A percentile compares a stretch with the other conserved stretches of the same genome.
phyloP scores from a whole-genome alignment of 2,329 filamentous ascomycete species.

The Fusarium penzigii region DNA sequence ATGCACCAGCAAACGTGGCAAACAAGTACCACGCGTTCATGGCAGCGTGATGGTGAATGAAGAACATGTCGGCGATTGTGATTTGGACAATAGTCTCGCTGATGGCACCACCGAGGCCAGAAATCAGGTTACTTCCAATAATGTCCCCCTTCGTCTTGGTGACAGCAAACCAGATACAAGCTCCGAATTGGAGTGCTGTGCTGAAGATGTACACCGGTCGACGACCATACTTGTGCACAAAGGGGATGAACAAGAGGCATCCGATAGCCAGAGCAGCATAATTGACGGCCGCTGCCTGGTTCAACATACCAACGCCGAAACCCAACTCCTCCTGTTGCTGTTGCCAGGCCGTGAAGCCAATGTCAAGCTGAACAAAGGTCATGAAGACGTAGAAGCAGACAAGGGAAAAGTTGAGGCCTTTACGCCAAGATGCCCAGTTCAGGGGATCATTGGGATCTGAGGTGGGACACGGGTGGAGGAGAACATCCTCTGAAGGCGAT shows the following conservation, averaged over 20 bases:
- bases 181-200: conserved; percentile 38
- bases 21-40: conserved; percentile 41
- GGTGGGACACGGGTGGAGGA: conserved; percentile 7
- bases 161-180: conserved; percentile 42
- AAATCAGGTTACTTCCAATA: conserved; percentile 40
- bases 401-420: conserved; percentile 42
- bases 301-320: conserved; percentile 1
- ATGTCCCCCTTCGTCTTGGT: conserved; percentile 44
- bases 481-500: not conserved
- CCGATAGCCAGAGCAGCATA: conserved; percentile 22
- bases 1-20: conserved; percentile 28
- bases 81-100: conserved; percentile 42
- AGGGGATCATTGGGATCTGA: conserved; percentile 10
- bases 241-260: conserved; percentile 22
- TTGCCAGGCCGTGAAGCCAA: not conserved
- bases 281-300: conserved; percentile 5
- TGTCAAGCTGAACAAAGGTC: conserved; percentile 64
- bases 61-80: conserved; percentile 37
- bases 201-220: conserved; percentile 35
- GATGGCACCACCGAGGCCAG: conserved; percentile 39
- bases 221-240: conserved; percentile 26
- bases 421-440: conserved; percentile 10
- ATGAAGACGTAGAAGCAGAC: conserved; percentile 65
- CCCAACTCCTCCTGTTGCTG: conserved; percentile 7
- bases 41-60: conserved; percentile 36